Conservation (phyloP, 192 early-diverging fungal genomes). For the Funneliformis geosporum region DNA sequence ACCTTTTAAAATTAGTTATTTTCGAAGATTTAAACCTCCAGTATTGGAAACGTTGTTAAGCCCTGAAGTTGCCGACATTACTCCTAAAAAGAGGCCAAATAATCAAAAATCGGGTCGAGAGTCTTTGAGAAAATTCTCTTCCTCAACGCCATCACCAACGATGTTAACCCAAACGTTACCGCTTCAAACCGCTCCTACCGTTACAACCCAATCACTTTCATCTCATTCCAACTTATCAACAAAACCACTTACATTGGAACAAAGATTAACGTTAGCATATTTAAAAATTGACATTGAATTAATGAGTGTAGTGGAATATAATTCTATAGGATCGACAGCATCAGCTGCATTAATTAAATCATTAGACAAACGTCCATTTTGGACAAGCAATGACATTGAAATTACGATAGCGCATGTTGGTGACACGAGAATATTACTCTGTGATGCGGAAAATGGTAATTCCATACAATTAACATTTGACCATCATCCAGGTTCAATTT, state of each 20-base stretch:
- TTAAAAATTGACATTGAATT: constrained; percentile 59
- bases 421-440: constrained; percentile 62
- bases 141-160: not conserved
- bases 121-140: not conserved
- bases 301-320: constrained; percentile 34
- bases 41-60: constrained; percentile 2
- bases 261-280: constrained; percentile 66
- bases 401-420: constrained; percentile 70
- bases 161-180: too few relatives aligned
- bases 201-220: not conserved
- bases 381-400: constrained; percentile 61
- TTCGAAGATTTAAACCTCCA: constrained; percentile 18
- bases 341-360: constrained; percentile 66
- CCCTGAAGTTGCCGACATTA: constrained; percentile 6
- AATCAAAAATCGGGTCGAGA: not conserved
- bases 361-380: constrained; percentile 63
- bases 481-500: constrained; percentile 66
- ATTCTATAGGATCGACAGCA: constrained; percentile 68
- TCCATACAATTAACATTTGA: constrained; percentile 59
- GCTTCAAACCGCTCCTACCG: not conserved
- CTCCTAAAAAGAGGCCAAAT: not conserved
- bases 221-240: not conserved
- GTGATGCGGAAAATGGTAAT: constrained; percentile 60
- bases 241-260: constrained; percentile 62
- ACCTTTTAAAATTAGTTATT: constrained; percentile 9